Conservation (phyloP, 2,329 filamentous ascomycete species). For the Monosporascus sp. region DNA sequence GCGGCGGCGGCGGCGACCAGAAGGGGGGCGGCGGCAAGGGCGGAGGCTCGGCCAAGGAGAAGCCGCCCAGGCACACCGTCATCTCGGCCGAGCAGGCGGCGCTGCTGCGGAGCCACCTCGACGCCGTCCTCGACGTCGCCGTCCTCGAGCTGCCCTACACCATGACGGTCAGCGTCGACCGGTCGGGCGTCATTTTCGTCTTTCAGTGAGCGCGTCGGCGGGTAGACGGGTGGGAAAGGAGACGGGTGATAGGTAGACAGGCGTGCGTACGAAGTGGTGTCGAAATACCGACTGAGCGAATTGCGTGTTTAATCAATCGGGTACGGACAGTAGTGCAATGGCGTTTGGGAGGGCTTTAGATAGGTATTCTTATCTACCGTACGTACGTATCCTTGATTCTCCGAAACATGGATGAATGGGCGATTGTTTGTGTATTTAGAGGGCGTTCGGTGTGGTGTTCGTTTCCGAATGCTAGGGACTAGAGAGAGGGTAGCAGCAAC, state of each 20-base stretch:
- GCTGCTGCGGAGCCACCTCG: slow-evolving; percentile 78
- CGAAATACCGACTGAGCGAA: background rate
- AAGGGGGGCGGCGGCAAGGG: slow-evolving; percentile 25
- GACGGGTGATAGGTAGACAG: too few species aligned
- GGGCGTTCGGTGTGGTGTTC: too few species aligned
- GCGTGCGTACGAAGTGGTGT: background rate
- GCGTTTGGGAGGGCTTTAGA: too few species aligned
- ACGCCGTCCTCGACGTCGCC: slow-evolving; percentile 83
- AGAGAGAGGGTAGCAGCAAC: too few species aligned
- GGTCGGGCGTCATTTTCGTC: slow-evolving; percentile 84
- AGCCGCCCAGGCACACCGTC: slow-evolving; percentile 70
- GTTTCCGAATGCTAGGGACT: too few species aligned
- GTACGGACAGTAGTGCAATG: too few species aligned
- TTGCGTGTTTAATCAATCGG: too few species aligned
- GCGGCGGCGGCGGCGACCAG: slow-evolving; percentile 23
- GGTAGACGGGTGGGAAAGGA: background rate
- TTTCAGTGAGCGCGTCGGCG: slow-evolving; percentile 38
- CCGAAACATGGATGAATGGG: too few species aligned
- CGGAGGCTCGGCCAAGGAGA: slow-evolving; percentile 20
- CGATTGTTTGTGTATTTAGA: too few species aligned
- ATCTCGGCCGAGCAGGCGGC: slow-evolving; percentile 86
- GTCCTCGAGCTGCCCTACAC: slow-evolving; percentile 83
- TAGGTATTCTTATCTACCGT: too few species aligned
- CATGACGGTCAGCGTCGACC: slow-evolving; percentile 87
- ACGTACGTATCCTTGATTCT: too few species aligned